Conservation (phyloP, 208 protist genomes). For the Herpetomonas tarakana region DNA sequence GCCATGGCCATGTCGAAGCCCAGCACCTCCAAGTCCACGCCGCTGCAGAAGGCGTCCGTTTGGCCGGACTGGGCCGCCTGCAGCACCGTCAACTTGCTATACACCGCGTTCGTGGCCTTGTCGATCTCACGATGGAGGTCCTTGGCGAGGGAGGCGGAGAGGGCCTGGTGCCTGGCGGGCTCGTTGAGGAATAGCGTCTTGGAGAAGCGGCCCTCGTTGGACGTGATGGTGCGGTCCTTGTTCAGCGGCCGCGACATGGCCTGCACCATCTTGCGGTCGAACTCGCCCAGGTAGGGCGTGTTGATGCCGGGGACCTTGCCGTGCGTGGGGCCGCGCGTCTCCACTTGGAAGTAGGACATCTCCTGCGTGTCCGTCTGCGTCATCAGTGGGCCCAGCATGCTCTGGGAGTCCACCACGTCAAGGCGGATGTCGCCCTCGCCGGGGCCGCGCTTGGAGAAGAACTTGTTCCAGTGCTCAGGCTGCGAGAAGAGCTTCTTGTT, state of each 20-base stretch:
- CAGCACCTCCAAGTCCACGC: constrained; percentile 58
- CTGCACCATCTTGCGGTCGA: constrained; percentile 90
- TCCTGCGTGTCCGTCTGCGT: constrained; percentile 72
- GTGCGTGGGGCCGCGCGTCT: constrained; percentile 62
- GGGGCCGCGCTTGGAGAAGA: constrained; percentile 83
- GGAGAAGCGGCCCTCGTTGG: constrained; percentile 84
- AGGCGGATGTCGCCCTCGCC: constrained; percentile 83
- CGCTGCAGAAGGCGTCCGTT: constrained; percentile 88
- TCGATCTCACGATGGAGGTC: constrained; percentile 69
- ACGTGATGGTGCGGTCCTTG: constrained; percentile 66
- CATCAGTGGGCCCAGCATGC: constrained; percentile 71
- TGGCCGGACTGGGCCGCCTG: constrained; percentile 85
- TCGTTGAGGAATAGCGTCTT: constrained; percentile 90
- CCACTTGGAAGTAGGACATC: constrained; percentile 53
- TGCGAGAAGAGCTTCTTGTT: constrained; percentile 81
- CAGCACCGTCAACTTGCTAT: constrained; percentile 85
- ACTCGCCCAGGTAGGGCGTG: constrained; percentile 79
- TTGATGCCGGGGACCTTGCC: constrained; percentile 83
- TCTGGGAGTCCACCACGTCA: constrained; percentile 52
- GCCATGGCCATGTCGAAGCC: constrained; percentile 74
- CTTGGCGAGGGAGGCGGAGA: constrained; percentile 64
- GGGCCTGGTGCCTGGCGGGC: constrained; percentile 60
- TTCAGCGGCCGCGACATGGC: constrained; percentile 83
- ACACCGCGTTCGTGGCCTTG: constrained; percentile 79
- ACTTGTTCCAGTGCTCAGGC: constrained; percentile 90